These are phyloP conservation scores for Penstemon eatonii DNA, from an alignment of 257 asterid species.

Conservation along the genomic window DNA sequence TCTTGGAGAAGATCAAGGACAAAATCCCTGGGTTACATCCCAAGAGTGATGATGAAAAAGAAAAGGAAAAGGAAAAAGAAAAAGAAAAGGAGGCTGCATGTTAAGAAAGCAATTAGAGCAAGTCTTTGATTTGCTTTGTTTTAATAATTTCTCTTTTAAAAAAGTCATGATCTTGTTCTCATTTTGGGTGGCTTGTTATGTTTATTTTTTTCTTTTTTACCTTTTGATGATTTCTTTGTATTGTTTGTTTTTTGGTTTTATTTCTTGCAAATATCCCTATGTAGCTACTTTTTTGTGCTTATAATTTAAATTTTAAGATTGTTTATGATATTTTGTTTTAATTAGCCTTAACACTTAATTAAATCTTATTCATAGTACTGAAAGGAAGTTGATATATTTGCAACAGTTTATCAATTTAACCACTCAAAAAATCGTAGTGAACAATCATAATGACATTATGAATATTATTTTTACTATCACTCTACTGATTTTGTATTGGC, in stretches of 20 bases:
- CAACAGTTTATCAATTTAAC: no score
- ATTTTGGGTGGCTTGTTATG: constrained; percentile 23
- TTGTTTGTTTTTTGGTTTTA: constrained; percentile 1
- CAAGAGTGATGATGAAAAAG: constrained; percentile 68
- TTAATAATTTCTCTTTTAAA: constrained; percentile 24
- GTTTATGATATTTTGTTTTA: not conserved
- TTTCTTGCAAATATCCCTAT: constrained; percentile 22
- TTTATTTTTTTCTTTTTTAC: constrained; percentile 25
- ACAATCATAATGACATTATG: no score
- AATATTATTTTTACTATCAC: no score
- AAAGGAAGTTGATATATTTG: no score
- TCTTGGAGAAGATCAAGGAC: constrained; percentile 91
- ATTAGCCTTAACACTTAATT: no score
- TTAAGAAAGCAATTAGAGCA: constrained; percentile 19
- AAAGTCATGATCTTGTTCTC: constrained; percentile 10
- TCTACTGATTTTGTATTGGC: no score
- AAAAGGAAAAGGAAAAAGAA: constrained; percentile 46
- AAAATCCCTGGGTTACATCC: constrained; percentile 80
- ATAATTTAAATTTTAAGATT: constrained; percentile 18
- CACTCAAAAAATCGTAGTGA: no score
- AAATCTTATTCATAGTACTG: no score
- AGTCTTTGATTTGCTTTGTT: constrained; percentile 20
- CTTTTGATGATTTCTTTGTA: constrained; percentile 8
- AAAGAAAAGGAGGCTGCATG: constrained; percentile 21
- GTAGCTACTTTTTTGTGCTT: constrained; percentile 28